Evolutionary conservation across 2,329 filamentous ascomycete genomes (phyloP), one percentile per base, ranked within the genome.

Genomic region (Colletotrichum horii): DNA sequence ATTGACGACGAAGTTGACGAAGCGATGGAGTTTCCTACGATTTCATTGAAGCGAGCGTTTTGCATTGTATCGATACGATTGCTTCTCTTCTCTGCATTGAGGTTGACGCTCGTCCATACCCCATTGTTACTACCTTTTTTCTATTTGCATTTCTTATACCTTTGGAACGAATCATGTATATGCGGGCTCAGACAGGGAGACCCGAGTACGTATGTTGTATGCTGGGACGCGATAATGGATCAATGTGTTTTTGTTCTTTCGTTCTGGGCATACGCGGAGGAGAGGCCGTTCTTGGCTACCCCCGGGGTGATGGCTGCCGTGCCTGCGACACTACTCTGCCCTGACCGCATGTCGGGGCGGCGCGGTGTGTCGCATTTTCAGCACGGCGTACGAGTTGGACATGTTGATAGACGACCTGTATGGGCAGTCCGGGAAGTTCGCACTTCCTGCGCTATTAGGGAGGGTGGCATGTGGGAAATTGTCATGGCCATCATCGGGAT

Each of bases 51-150:
- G 74, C 74, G 71, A 76, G 71, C 74, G 66, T 71, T 69, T 66
- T 74, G 14, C 48, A 67, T 66, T 76, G 74, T 76, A 76, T 74
- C 70, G 70, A 76, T 76, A 74, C 71, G 43, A 56, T 65, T 65
- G 34, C 34, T 80, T 77, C 78, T 64, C 71, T 77, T 80, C 75
- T 71, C 76, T 76, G 79, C 79, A 77, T 81, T 76, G 80, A 73
- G 77, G 78, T 80, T 77, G 76, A 77, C 79, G 82, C 80, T 79
- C 79, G 80, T 82, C 84, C 80, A 86, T 86, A 85, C 83, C 83
- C 79, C 70, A 81, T 32, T 56, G 26, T 55, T 38, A 55, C 73
- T 12, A 66, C 32, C 34, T 60, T 56, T 65, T 30, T 22, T 64
- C 16, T 30, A 11, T 65, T 60, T 15, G 7, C 74, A 48, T 16